Evolutionary conservation across 108 stramenopile species (phyloP), one percentile per base, ranked within the genome.

Genomic region (Epithemia pelagica): DNA sequence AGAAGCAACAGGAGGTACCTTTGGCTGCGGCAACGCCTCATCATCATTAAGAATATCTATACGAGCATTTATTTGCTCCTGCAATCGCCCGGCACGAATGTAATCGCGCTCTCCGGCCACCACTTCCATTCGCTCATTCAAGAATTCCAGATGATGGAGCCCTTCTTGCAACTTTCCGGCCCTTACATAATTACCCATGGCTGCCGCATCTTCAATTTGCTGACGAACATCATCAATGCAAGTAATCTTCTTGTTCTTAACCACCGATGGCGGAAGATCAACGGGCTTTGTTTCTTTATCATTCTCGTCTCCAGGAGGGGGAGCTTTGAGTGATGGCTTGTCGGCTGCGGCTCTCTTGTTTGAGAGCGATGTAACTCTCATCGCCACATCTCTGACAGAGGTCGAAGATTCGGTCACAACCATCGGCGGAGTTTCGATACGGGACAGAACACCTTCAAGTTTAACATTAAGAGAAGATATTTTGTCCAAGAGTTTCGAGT

Each of bases 161-260:
- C 27, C 27, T n/a, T 62, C 61, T 52, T 62, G 61, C 23, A 62
- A 24, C 28, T 62, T 23, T 28, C 61, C 61, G 5, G 61, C 61
- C 21, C 30, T 7, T 7, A 62, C 21, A 29, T 51, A 62, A 30
- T 62, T 25, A 25, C 61, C 61, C 7, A 7, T 19, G 20, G 28
- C 28, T 7, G 61, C 61, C 23, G 61, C 61, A 7, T 62, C 27
- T 62, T 62, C 28, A 7, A 62, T 62, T 62, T 30, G 23, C 29
- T 62, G 56, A 27, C 21, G 56, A 23, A 26, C 21, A 46, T 46
- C 37, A 5, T 46, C 37, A 46, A 46, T 46, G 15, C 10, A 46
- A 46, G 37, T 5, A 46, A 10, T 46, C 10, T 15, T 46, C 10
- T 46, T 46, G 15, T 46, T 46, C 10, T n/a, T n/a, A n/a, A n/a